Conservation (phyloP, 352 stramenopile species). For the Pythium monospermum region DNA sequence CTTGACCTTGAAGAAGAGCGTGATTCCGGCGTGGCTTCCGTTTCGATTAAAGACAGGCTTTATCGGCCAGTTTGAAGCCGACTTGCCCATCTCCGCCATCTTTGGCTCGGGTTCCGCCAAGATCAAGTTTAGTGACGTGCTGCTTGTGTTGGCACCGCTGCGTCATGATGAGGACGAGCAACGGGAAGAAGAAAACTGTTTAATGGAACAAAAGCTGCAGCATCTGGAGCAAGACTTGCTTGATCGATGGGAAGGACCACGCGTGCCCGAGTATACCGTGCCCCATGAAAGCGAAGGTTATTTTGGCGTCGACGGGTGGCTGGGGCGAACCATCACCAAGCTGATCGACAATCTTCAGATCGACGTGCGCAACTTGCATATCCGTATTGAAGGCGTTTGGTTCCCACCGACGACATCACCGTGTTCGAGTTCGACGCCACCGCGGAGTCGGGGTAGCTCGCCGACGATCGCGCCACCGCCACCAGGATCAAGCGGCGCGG, state of each 20-base stretch:
- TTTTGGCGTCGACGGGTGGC: constrained; percentile 86
- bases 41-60: constrained; percentile 86
- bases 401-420: constrained; percentile 29
- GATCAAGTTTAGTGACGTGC: constrained; percentile 85
- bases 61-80: constrained; percentile 80
- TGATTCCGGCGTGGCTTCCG: constrained; percentile 77
- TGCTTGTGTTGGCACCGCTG: constrained; percentile 72
- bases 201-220: constrained; percentile 68
- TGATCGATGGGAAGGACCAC: constrained; percentile 70
- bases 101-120: constrained; percentile 75
- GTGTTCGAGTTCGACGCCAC: constrained; percentile 16
- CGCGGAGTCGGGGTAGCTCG: constrained; percentile 22
- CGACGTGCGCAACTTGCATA: constrained; percentile 83
- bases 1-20: constrained; percentile 74
- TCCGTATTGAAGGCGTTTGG: constrained; percentile 80
- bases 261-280: constrained; percentile 58
- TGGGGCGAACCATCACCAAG: constrained; percentile 85
- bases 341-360: constrained; percentile 90
- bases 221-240: constrained; percentile 71
- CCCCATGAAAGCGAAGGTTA: constrained; percentile 80
- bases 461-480: constrained; percentile 7
- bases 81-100: constrained; percentile 82
- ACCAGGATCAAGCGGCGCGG: neutral
- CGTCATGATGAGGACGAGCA: constrained; percentile 65
- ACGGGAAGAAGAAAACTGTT: constrained; percentile 44